Evolutionary conservation across 192 early-diverging fungal genomes (phyloP), one percentile per base, ranked within the genome.

Genomic region (Entomortierella parvispora): DNA sequence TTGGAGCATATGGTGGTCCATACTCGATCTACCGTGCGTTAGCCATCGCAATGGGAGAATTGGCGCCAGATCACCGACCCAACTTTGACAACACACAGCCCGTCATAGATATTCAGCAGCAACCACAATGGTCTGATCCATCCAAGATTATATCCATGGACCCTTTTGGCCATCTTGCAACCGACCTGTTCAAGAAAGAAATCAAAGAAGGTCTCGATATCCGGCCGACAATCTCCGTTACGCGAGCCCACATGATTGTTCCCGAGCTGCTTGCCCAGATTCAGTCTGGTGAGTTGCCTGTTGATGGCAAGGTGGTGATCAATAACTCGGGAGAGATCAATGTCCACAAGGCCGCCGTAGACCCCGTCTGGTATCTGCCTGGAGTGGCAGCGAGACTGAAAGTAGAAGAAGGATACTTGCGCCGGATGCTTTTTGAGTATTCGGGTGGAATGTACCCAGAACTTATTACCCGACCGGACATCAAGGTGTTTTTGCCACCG

Each of bases 371-470:
- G 95, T 90, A 90, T 63, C 80, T 96, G 10, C 95, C 95, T 3
- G 95, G 95, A 7, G 93, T 96, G 1, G 95, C 95, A 26, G 81
- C 89, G 58, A 83, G 94, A 12, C 94, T 96, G 75, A 87, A 89
- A 14, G 93, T 95, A 50, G 89, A 88, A 48, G 95, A 96, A 82
- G 87, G 88, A 4, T 81, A 86, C 7, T 82, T 96, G 51, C 89
- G 95, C n/a, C 88, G 93, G 4, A 88, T 89, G 1, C 69, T 96
- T 12, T 96, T 94, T 70, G 92, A 95, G 66, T 91, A 95, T 59
- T 94, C 92, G 3, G 95, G 93, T 32, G 95, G 95, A 58, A 94
- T 94, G 93, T 96, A 95, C 65, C 93, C 95, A 0, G 95, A 96
- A 71, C 87, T 96, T 48, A 92, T 96, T 58, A 95, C 93, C 28